Evolutionary conservation across 208 protist genomes (phyloP).

Genomic region (Trypanosoma cruzi): DNA sequence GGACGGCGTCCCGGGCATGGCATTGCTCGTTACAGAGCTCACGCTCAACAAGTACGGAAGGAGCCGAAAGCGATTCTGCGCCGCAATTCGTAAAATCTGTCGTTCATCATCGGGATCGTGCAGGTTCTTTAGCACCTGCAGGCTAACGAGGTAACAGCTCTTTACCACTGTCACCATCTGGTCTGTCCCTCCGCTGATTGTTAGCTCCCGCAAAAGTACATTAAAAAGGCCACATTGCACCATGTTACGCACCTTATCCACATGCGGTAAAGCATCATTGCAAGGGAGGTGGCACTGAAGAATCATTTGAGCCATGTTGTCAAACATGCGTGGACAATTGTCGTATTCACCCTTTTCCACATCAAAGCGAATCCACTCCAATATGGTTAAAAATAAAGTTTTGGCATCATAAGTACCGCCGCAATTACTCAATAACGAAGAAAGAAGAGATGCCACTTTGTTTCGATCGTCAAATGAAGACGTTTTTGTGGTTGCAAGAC

Average conservation of each 20-base stretch:
- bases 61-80: constrained; percentile 70
- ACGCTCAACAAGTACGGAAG: constrained; percentile 68
- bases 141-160: constrained; percentile 47
- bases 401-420: constrained; percentile 35
- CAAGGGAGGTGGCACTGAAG: constrained; percentile 51
- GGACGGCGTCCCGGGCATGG: constrained; percentile 39
- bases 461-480: constrained; percentile 59
- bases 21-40: constrained; percentile 53
- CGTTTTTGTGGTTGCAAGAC: constrained; percentile 56
- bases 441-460: constrained; percentile 59
- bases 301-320: constrained; percentile 83
- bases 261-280: constrained; percentile 41
- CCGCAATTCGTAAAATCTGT: constrained; percentile 49
- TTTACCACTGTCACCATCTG: constrained; percentile 74
- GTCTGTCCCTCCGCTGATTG: constrained; percentile 43
- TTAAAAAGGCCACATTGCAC: constrained; percentile 76
- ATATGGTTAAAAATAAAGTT: constrained; percentile 43
- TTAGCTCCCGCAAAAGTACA: constrained; percentile 73
- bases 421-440: constrained; percentile 48
- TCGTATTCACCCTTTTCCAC: constrained; percentile 75
- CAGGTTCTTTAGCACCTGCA: constrained; percentile 40
- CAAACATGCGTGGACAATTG: constrained; percentile 80
- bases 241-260: constrained; percentile 55
- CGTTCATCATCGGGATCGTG: constrained; percentile 37
- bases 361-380: constrained; percentile 88